Evolutionary conservation across 768 basidiomycete species (phyloP).

Genomic region (Mycena belliarum): DNA sequence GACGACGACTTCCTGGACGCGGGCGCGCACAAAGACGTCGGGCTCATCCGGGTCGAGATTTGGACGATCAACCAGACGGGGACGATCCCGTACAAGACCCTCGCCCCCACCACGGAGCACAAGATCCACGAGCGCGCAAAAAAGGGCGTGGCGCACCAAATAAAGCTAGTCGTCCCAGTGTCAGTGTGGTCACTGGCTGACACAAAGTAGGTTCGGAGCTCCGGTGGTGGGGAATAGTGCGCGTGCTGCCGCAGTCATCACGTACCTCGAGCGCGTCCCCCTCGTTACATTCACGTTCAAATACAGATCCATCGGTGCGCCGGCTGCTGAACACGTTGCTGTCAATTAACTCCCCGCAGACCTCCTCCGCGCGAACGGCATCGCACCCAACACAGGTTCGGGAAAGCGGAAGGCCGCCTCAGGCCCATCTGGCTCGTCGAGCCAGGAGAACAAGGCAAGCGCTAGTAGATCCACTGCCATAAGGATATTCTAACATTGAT

Average conservation of each 20-base stretch:
- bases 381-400: slow-evolving; percentile 1
- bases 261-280: slow-evolving; percentile 13
- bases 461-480: neutral
- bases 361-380: slow-evolving; percentile 12
- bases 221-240: neutral
- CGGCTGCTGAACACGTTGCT: neutral
- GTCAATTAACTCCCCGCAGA: slow-evolving; percentile 1
- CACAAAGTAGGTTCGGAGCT: slow-evolving; percentile 5
- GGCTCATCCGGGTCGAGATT: slow-evolving; percentile 12
- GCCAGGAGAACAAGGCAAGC: slow-evolving; percentile 8
- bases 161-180: slow-evolving; percentile 1
- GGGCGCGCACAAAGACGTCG: slow-evolving; percentile 5
- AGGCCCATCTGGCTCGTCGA: neutral
- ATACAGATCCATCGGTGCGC: slow-evolving; percentile 17
- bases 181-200: neutral
- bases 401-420: neutral
- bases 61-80: slow-evolving; percentile 17
- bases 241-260: slow-evolving; percentile 10
- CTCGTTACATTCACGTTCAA: slow-evolving; percentile 17
- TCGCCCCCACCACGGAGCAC: neutral
- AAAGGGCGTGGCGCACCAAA: slow-evolving; percentile 16
- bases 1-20: slow-evolving; percentile 16
- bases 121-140: slow-evolving; percentile 20
- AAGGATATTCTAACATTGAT: neutral
- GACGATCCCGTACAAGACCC: neutral